Percentiles rank a stretch among this genome's conserved stretches.
Conservation (phyloP, 2,329 filamentous ascomycete genomes). For the Ophiocordyceps camponoti-saundersi region DNA sequence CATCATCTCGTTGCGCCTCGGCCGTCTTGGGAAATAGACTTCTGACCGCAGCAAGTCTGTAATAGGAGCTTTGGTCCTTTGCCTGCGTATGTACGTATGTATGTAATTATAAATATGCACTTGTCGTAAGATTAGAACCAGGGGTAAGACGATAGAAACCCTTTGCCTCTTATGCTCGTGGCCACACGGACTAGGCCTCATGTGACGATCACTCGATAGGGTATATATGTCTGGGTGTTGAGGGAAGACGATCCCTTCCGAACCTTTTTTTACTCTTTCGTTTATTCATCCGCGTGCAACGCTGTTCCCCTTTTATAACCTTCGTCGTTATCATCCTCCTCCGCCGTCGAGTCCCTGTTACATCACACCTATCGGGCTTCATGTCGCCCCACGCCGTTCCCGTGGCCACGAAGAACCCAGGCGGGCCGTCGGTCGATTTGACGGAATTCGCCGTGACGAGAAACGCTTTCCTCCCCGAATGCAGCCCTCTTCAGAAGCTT, state of each 20-base stretch:
- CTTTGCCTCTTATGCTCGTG: background rate
- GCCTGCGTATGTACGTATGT: too few species aligned
- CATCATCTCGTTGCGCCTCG: background rate
- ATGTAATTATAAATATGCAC: background rate
- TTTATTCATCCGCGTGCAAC: too few species aligned
- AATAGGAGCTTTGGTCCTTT: background rate
- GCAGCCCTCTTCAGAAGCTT: slow-evolving; percentile 47
- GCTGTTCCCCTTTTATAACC: too few species aligned
- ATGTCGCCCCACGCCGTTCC: slow-evolving; percentile 27
- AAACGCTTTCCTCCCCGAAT: slow-evolving; percentile 62
- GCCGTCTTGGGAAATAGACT: background rate
- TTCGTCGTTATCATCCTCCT: too few species aligned
- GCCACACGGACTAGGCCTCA: background rate
- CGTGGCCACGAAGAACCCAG: slow-evolving; percentile 3
- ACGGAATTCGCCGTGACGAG: slow-evolving; percentile 21
- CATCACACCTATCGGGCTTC: background rate
- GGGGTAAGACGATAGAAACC: background rate
- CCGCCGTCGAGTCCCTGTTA: too few species aligned
- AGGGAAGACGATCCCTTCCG: too few species aligned
- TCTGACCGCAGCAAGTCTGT: background rate
- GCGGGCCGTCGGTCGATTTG: slow-evolving; percentile 10
- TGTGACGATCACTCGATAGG: background rate
- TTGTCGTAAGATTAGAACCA: background rate
- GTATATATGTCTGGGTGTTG: too few species aligned
- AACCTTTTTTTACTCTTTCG: too few species aligned